Percentiles rank a stretch among this genome's conserved stretches.
Evolutionary conservation across 345 rosid genomes (phyloP).

Genomic region (Corymbia maculata): DNA sequence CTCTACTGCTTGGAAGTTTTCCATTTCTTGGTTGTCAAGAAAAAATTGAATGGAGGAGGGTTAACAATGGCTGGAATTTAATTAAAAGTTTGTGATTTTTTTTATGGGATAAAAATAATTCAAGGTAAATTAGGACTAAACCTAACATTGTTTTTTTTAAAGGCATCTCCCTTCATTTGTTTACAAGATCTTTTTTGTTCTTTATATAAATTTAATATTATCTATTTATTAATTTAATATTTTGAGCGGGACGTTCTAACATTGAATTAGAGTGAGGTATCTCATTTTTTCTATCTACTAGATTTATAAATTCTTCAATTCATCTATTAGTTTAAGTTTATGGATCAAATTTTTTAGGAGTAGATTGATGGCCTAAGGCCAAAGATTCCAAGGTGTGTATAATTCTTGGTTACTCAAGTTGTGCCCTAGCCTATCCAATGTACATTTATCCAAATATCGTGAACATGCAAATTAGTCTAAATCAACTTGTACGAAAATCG

Average conservation of each 20-base stretch:
- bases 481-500: not conserved
- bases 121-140: too few relatives aligned
- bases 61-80: too few relatives aligned
- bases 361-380: not conserved
- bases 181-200: not conserved
- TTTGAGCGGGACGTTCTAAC: not conserved
- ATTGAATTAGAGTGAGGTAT: not conserved
- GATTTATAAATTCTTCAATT: not conserved
- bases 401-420: not conserved
- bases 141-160: too few relatives aligned
- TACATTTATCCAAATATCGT: not conserved
- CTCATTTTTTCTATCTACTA: not conserved
- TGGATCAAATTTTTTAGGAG: not conserved
- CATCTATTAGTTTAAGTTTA: not conserved
- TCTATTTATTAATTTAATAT: not conserved
- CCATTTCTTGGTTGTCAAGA: accelerated
- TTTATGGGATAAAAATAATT: too few relatives aligned
- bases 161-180: accelerated
- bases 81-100: too few relatives aligned
- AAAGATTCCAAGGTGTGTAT: not conserved
- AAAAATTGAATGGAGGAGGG: too few relatives aligned
- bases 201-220: not conserved
- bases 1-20: too few relatives aligned
- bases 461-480: not conserved
- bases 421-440: not conserved